A percentile compares a stretch with the other conserved stretches of the same genome.
Conservation (phyloP, 768 basidiomycete species). For the Cytidiella melzeri region DNA sequence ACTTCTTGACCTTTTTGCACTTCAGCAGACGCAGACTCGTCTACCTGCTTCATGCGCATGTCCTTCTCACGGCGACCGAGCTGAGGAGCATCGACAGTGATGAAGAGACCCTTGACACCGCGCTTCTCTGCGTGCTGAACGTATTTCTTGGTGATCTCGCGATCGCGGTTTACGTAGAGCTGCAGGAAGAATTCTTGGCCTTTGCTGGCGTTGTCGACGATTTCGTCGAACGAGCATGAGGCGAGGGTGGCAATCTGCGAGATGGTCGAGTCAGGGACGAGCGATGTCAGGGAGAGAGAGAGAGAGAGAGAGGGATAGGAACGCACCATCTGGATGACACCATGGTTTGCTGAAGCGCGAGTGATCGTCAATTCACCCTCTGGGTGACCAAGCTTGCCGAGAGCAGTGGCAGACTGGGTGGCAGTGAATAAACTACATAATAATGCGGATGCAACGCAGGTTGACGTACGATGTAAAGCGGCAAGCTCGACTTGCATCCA, state of each 20-base stretch:
- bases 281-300: background rate
- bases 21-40: conserved; percentile 50
- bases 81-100: conserved; percentile 97
- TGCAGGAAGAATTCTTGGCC: conserved; percentile 85
- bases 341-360: conserved; percentile 76
- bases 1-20: conserved; percentile 42
- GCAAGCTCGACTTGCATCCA: conserved; percentile 71
- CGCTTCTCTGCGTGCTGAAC: conserved; percentile 87
- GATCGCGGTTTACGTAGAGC: conserved; percentile 90
- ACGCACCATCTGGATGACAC: conserved; percentile 66
- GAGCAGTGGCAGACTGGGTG: conserved; percentile 61
- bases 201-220: conserved; percentile 75
- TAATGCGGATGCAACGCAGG: no score
- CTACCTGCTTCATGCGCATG: conserved; percentile 93
- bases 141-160: conserved; percentile 74
- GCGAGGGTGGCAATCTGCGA: conserved; percentile 91
- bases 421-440: background rate
- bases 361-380: conserved; percentile 93
- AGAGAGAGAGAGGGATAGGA: background rate
- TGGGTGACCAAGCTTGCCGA: conserved; percentile 93
- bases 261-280: background rate
- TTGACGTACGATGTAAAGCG: conserved; percentile 51
- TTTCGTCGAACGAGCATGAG: conserved; percentile 93
- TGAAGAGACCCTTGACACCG: conserved; percentile 90
- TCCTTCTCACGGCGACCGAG: conserved; percentile 94